Base-by-base conservation (phyloP, 2,329 filamentous ascomycete genomes). In the Apiospora phragmitis region DNA sequence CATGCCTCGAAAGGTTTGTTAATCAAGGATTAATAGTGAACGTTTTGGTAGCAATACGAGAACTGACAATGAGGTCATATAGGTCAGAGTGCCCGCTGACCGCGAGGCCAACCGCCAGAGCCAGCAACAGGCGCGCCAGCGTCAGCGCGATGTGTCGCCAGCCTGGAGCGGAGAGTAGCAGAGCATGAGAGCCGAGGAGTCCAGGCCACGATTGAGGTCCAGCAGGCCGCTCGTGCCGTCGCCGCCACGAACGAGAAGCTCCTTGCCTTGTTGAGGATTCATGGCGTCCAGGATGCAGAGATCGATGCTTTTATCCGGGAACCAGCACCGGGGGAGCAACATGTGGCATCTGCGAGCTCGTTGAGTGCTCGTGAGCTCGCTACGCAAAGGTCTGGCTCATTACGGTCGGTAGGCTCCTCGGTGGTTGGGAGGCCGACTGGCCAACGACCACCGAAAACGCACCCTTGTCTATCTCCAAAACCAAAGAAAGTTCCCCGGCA, bases 201-300 rank as follows among this genome's bases (percentile, higher is more conserved):
- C 21, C 81, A 83, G 69, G 87, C 87, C 5, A 85, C 85, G 3
- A 74, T 85, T 14, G 85, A 87, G 75, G 86, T 90, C 84, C 88
- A 89, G 76, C 81, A 80, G 38, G 85, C 85, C 1, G 87, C 87
- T 6, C 83, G 85, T 29, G 80, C 79, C 69, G 86, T 89, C 24
- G 84, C 83, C 21, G 75, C 81, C 41, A 85, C 87, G 73, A 89
- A 89, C 72, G 79, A 79, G 67, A 77, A 81, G 41, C 77, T 89
- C 35, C 80, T 84, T 18, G 78, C 79, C 49, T 78, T 88, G 70
- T 79, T 87, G 26, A 76, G 77, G 8, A 78, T 80, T 43, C 78
- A 79, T 66, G 84, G 84, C 18, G 81, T 86, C 38, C 71, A 74
- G 55, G 74, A 75, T n/a, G 78, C 76, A 3, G 82, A 84, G 70